Conservation (phyloP, 2,329 filamentous ascomycete genomes). For the Podosphaera fusca region DNA sequence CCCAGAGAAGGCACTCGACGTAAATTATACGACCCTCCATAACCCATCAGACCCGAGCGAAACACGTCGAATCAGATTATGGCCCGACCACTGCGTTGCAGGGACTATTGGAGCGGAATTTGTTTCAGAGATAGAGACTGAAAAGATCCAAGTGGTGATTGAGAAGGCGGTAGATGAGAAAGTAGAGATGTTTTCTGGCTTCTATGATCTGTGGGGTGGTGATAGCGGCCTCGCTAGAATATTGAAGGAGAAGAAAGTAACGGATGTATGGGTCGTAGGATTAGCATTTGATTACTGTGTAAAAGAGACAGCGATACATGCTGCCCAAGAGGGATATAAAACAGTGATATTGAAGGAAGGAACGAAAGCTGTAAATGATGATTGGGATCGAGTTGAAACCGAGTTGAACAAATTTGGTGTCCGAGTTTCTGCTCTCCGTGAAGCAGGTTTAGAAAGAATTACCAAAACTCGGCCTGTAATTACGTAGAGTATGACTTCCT, state of each 20-base stretch:
- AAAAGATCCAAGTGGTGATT: constrained; percentile 39
- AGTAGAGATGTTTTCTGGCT: constrained; percentile 88
- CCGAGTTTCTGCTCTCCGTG: constrained; percentile 31
- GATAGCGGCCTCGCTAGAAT: constrained; percentile 38
- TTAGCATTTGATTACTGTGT: constrained; percentile 84
- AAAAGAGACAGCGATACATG: constrained; percentile 56
- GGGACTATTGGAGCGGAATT: constrained; percentile 48
- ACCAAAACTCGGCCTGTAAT: too few relatives aligned
- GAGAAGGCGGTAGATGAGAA: constrained; percentile 53
- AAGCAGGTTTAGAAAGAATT: constrained; percentile 8
- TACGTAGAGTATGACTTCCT: too few relatives aligned
- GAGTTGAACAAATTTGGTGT: constrained; percentile 38
- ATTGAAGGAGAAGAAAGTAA: constrained; percentile 35
- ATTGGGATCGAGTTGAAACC: constrained; percentile 28
- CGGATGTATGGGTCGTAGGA: constrained; percentile 68
- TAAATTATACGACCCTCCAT: constrained; percentile 35
- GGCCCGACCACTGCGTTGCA: constrained; percentile 80
- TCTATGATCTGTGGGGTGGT: constrained; percentile 56
- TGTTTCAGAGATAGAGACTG: constrained; percentile 42
- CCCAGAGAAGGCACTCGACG: constrained; percentile 39
- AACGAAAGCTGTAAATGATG: constrained; percentile 46
- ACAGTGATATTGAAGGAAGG: constrained; percentile 60
- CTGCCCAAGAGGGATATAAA: constrained; percentile 48
- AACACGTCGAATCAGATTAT: constrained; percentile 46
- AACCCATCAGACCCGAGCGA: constrained; percentile 43